Evolutionary conservation across 2,329 filamentous ascomycete species (phyloP).

Genomic region (Cladophialophora carrionii): DNA sequence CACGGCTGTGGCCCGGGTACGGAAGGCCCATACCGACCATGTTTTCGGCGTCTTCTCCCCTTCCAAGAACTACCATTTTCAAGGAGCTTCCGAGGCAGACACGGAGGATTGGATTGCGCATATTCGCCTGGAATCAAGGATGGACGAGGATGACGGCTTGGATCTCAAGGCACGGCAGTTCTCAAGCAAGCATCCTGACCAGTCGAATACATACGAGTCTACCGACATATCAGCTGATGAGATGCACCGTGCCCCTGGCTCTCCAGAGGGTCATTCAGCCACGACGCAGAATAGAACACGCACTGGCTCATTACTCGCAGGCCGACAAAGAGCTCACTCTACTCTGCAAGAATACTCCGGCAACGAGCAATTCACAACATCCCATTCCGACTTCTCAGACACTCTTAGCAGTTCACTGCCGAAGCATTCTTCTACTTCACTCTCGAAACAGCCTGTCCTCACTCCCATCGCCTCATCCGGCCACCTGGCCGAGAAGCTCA

Average conservation of each 20-base stretch:
- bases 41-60: slow-evolving; percentile 93
- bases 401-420: slow-evolving; percentile 42
- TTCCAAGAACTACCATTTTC: slow-evolving; percentile 87
- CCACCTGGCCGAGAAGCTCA: slow-evolving; percentile 17
- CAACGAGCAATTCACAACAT: slow-evolving; percentile 66
- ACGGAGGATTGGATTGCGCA: slow-evolving; percentile 83
- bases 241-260: slow-evolving; percentile 41
- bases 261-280: slow-evolving; percentile 41
- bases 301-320: slow-evolving; percentile 25
- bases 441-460: slow-evolving; percentile 38
- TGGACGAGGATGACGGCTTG: slow-evolving; percentile 87
- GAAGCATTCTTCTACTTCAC: slow-evolving; percentile 35
- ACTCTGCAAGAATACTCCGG: slow-evolving; percentile 62
- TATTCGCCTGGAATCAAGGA: slow-evolving; percentile 76
- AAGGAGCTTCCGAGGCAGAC: slow-evolving; percentile 72
- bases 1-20: slow-evolving; percentile 85
- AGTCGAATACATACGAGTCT: slow-evolving; percentile 43
- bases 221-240: slow-evolving; percentile 51
- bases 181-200: slow-evolving; percentile 39
- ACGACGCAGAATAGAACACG: slow-evolving; percentile 21
- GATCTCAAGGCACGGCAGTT: slow-evolving; percentile 56
- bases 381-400: slow-evolving; percentile 87
- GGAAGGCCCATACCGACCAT: slow-evolving; percentile 82
- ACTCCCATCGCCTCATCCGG: slow-evolving; percentile 41
- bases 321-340: slow-evolving; percentile 39